Percentiles rank a stretch among this genome's conserved stretches.
These are phyloP conservation scores for Chlorella sp. DNA, from an alignment of 139 green algal species.

Conservation along the genomic window DNA sequence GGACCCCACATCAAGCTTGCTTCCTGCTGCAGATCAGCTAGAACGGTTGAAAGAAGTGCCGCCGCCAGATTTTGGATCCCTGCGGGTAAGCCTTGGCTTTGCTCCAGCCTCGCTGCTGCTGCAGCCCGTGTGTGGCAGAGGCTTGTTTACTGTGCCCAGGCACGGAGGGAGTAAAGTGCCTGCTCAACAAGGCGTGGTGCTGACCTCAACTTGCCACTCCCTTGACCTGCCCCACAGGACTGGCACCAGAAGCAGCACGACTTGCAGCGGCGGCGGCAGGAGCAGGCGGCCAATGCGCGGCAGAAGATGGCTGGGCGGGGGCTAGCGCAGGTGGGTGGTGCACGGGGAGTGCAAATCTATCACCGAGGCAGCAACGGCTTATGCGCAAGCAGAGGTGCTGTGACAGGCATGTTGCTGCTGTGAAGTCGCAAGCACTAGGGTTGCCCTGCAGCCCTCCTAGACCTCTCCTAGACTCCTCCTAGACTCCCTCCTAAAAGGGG, in stretches of 20 bases:
- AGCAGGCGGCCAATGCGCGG: conserved; percentile 28
- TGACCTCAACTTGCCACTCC: neutral
- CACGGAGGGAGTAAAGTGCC: no score
- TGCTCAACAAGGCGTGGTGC: neutral
- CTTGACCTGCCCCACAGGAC: neutral
- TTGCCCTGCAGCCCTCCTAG: neutral
- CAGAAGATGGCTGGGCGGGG: conserved; percentile 29
- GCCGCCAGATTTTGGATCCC: conserved; percentile 45
- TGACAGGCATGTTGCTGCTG: neutral
- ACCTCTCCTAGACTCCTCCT: no score
- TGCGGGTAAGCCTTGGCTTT: conserved; percentile 23
- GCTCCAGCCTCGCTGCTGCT: neutral
- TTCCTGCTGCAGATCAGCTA: conserved; percentile 37
- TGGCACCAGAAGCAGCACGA: conserved; percentile 34
- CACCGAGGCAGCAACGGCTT: neutral
- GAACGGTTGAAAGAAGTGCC: conserved; percentile 39
- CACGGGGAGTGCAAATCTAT: neutral
- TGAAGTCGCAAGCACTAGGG: neutral
- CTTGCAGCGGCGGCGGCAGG: conserved; percentile 18
- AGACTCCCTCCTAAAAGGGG: no score
- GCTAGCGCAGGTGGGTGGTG: neutral
- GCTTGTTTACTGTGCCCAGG: no score
- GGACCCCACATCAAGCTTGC: conserved; percentile 4
- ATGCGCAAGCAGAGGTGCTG: neutral
- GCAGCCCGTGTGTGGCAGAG: no score